Evolutionary conservation across 768 basidiomycete genomes (phyloP).

Genomic region (Termitomyces sp.): DNA sequence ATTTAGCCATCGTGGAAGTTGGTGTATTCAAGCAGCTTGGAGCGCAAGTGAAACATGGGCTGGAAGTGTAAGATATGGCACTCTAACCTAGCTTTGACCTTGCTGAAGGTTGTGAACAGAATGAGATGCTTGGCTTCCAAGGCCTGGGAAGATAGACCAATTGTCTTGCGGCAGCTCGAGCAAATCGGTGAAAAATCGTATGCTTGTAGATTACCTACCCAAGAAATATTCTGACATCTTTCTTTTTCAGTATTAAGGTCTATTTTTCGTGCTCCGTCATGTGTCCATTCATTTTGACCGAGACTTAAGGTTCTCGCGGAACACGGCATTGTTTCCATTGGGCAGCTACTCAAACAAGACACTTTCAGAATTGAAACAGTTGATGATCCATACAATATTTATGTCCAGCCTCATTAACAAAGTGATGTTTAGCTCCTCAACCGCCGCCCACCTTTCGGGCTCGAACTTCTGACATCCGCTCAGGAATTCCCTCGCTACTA

Average conservation of each 20-base stretch:
- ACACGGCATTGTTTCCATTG: conserved; percentile 63
- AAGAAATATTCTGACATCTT: conserved; percentile 27
- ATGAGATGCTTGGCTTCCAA: conserved; percentile 74
- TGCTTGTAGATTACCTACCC: conserved; percentile 18
- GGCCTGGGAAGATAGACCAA: conserved; percentile 87
- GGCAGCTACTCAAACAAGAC: conserved; percentile 46
- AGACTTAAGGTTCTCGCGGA: conserved; percentile 63
- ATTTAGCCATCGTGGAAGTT: conserved; percentile 70
- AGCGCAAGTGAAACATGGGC: conserved; percentile 58
- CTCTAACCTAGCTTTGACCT: background rate
- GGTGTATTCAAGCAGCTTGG: conserved; percentile 63
- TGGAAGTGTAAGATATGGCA: conserved; percentile 57
- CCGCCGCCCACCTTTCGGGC: conserved; percentile 69
- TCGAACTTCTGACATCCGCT: conserved; percentile 55
- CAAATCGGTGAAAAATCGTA: conserved; percentile 93
- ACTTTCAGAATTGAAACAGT: conserved; percentile 64
- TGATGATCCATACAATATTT: conserved; percentile 5
- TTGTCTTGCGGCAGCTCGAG: conserved; percentile 81
- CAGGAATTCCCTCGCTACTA: conserved; percentile 63
- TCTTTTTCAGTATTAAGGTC: conserved; percentile 10
- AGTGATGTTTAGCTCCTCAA: conserved; percentile 52
- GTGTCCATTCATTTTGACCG: background rate
- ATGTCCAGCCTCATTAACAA: background rate
- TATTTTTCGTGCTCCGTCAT: background rate
- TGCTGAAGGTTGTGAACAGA: conserved; percentile 28